A percentile compares a stretch with the other conserved stretches of the same genome.
Conservation (phyloP, 192 early-diverging fungal genomes). For the Chytriomyces sp. region DNA sequence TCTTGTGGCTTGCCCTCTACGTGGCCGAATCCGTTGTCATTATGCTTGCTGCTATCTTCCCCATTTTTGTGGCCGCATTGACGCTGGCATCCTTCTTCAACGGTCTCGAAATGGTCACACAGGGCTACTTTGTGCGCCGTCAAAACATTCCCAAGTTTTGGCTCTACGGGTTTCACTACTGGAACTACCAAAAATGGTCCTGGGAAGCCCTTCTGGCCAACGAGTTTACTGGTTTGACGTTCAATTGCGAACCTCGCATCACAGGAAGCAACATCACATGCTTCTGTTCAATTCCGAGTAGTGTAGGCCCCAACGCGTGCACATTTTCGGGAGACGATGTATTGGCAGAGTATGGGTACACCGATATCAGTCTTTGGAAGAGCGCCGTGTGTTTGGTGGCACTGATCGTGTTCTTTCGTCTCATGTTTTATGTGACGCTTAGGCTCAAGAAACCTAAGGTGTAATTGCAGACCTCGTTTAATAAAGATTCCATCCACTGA, state of each 20-base stretch:
- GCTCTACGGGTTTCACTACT: slow-evolving; percentile 37
- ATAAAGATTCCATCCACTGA: too few relatives aligned
- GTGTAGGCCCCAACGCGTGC: slow-evolving; percentile 7
- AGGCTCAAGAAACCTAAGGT: slow-evolving; percentile 23
- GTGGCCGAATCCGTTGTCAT: slow-evolving; percentile 41
- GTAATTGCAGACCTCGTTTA: neutral
- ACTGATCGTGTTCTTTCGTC: slow-evolving; percentile 16
- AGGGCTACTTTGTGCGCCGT: slow-evolving; percentile 35
- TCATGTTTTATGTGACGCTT: slow-evolving; percentile 16
- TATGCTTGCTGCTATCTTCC: slow-evolving; percentile 36
- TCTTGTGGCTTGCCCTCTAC: slow-evolving; percentile 39
- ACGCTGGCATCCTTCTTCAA: slow-evolving; percentile 26
- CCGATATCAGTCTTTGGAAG: slow-evolving; percentile 7
- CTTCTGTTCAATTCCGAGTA: slow-evolving; percentile 12
- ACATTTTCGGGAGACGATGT: slow-evolving; percentile 26
- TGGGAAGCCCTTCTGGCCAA: slow-evolving; percentile 26
- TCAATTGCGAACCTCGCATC: slow-evolving; percentile 1
- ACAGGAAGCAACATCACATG: neutral
- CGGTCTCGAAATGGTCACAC: slow-evolving; percentile 36
- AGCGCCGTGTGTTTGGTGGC: slow-evolving; percentile 21
- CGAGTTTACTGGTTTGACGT: slow-evolving; percentile 27
- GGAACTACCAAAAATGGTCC: slow-evolving; percentile 38
- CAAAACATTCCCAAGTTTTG: slow-evolving; percentile 34
- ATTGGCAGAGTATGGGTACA: slow-evolving; percentile 11
- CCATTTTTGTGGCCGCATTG: slow-evolving; percentile 48